phyloP scores from a whole-genome alignment of 352 stramenopile species.

The Globisporangium cystogenes region DNA sequence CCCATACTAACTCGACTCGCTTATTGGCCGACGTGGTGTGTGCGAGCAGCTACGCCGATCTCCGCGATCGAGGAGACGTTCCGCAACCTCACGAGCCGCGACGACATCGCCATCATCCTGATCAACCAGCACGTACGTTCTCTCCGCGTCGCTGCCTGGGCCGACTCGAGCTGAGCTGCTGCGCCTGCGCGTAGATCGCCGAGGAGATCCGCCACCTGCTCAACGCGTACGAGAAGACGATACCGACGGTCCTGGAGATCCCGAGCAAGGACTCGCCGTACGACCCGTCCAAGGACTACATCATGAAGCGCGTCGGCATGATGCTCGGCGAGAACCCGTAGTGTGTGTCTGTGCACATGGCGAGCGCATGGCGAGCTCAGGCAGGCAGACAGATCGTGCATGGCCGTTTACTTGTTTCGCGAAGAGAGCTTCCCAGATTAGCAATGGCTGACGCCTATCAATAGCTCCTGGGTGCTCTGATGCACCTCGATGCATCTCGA shows the following conservation, averaged over 20 bases:
- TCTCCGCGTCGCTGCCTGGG: too few species aligned
- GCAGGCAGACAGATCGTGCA: too few species aligned
- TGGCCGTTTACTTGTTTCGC: too few species aligned
- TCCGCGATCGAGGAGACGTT: conserved; percentile 92
- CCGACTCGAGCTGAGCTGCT: background rate
- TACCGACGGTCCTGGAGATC: conserved; percentile 98
- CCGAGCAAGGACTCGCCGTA: conserved; percentile 95
- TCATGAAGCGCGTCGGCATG: conserved; percentile 97
- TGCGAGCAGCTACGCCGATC: conserved; percentile 70
- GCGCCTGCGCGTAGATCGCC: conserved; percentile 74
- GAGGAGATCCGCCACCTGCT: conserved; percentile 98
- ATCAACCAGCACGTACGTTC: conserved; percentile 97
- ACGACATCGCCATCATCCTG: conserved; percentile 98
- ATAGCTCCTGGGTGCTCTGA: too few species aligned
- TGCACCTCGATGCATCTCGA: too few species aligned
- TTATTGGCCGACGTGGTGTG: background rate
- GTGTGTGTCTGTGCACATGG: too few species aligned
- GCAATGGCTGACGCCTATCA: too few species aligned
- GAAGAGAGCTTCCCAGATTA: too few species aligned
- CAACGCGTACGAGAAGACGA: conserved; percentile 97
- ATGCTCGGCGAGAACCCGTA: conserved; percentile 81
- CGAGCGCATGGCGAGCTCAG: too few species aligned
- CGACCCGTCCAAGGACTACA: conserved; percentile 98
- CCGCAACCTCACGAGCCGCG: conserved; percentile 87
- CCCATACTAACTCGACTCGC: conserved; percentile 6